A percentile compares a stretch with the other conserved stretches of the same genome.
These are phyloP conservation scores for Fonsecaea erecta DNA, from an alignment of 2,329 filamentous ascomycete species.

Conservation along the genomic window DNA sequence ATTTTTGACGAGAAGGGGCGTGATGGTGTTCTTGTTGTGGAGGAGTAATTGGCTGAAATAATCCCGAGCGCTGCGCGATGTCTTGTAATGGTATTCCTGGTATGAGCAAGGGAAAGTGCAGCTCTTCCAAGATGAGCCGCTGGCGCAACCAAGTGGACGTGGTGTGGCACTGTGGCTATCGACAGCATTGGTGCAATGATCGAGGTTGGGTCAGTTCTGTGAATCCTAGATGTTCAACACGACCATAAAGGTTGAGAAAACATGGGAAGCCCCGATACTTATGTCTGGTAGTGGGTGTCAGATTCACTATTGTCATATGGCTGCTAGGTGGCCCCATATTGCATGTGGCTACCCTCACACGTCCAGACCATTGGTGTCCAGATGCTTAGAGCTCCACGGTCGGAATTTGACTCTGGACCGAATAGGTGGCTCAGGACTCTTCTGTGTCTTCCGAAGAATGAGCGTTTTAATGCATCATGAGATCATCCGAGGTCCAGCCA, in stretches of 20 bases:
- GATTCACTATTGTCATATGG: background rate
- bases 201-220: background rate
- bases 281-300: background rate
- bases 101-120: background rate
- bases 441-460: background rate
- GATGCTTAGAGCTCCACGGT: background rate
- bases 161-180: background rate
- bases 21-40: background rate
- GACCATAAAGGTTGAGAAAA: background rate
- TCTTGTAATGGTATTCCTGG: background rate
- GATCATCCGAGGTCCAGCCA: background rate
- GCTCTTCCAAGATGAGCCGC: background rate
- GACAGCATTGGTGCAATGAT: background rate
- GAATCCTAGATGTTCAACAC: background rate
- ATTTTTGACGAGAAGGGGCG: background rate
- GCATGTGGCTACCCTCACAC: background rate
- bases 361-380: background rate
- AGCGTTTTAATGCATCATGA: background rate
- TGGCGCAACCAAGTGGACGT: background rate
- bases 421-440: background rate
- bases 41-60: background rate
- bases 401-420: background rate
- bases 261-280: background rate
- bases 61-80: background rate
- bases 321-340: background rate